Conservation (phyloP, 108 stramenopile species). For the Thalassiosira profunda region DNA sequence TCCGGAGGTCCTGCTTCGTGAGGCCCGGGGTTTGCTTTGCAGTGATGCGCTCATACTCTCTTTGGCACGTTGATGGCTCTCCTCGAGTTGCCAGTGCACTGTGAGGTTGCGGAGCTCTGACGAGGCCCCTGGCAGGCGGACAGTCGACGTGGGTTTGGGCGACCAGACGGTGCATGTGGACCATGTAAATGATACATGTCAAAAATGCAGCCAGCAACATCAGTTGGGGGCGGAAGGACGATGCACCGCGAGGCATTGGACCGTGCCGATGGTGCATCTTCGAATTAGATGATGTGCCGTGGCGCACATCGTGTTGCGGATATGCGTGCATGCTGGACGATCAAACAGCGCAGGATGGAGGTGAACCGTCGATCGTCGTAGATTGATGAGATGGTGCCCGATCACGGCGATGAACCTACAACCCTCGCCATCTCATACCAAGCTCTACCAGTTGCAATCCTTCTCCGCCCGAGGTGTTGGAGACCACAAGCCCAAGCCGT, state of each 20-base stretch:
- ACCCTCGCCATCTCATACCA: too few relatives aligned
- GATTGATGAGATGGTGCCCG: too few relatives aligned
- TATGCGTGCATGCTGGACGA: too few relatives aligned
- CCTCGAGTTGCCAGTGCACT: not conserved
- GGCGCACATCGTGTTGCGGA: too few relatives aligned
- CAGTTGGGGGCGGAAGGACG: not conserved
- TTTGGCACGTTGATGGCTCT: conserved; percentile 20
- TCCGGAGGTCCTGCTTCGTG: conserved; percentile 44
- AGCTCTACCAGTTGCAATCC: too few relatives aligned
- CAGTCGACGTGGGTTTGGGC: not conserved
- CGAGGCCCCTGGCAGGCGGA: not conserved
- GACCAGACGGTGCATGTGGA: not conserved
- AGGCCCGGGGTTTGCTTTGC: conserved; percentile 41
- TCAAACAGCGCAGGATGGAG: too few relatives aligned
- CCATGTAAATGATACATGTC: conserved; percentile 9
- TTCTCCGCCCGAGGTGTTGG: too few relatives aligned
- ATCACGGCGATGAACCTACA: too few relatives aligned
- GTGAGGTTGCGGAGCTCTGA: not conserved
- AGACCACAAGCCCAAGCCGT: too few relatives aligned
- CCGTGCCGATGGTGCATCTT: too few relatives aligned
- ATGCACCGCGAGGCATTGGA: not conserved
- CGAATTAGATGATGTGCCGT: too few relatives aligned
- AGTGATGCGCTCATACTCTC: conserved; percentile 48
- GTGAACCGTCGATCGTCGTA: too few relatives aligned
- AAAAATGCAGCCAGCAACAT: not conserved